phyloP scores from a whole-genome alignment of 108 stramenopile species.

The Mayamaea pseudoterrestris region DNA sequence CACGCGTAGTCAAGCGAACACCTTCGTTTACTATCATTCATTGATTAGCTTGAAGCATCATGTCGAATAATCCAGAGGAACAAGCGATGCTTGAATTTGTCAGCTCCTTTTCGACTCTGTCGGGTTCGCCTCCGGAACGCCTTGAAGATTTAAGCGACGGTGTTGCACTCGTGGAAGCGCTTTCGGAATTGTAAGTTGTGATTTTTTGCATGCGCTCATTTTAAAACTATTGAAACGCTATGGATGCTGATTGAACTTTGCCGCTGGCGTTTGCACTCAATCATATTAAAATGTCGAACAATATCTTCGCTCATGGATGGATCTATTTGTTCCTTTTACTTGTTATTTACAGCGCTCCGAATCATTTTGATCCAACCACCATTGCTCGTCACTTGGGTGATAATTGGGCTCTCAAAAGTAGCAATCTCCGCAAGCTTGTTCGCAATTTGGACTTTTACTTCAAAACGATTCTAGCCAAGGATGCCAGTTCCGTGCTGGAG shows the following conservation, averaged over 20 bases:
- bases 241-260: no score
- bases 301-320: no score
- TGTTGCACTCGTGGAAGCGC: conserved; percentile 69
- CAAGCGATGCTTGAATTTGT: conserved; percentile 56
- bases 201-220: no score
- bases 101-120: conserved; percentile 44
- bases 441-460: conserved; percentile 69
- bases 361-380: conserved; percentile 76
- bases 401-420: conserved; percentile 77
- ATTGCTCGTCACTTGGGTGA: conserved; percentile 73
- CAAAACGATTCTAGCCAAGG: conserved; percentile 60
- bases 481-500: conserved; percentile 49
- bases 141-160: conserved; percentile 64
- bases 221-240: no score
- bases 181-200: conserved; percentile 77
- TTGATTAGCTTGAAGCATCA: no score
- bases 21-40: no score
- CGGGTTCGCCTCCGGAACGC: conserved; percentile 32
- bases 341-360: conserved; percentile 33
- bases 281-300: no score
- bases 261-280: no score
- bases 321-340: not conserved
- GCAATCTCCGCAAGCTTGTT: conserved; percentile 75
- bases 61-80: conserved; percentile 24
- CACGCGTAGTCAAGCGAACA: no score